Base-by-base conservation (phyloP, 2,329 filamentous ascomycete species). In the Proliferodiscus dingleyae region DNA sequence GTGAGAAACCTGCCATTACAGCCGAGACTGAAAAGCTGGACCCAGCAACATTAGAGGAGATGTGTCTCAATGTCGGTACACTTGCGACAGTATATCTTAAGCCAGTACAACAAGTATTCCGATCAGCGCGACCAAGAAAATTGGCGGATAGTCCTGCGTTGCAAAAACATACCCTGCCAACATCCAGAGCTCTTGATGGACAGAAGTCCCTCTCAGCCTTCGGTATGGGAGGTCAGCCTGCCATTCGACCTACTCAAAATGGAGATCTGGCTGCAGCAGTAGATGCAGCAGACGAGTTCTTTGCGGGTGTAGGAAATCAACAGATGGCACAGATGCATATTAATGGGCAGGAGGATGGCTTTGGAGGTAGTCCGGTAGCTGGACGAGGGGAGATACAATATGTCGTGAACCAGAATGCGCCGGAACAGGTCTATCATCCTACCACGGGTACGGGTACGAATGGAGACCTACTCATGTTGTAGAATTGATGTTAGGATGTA, bases 71-170 rank as follows among this genome's bases (percentile, higher is more conserved):
- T 57, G 90, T 98, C 37, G 93, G 93, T 54, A 97, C 93, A 0
- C 76, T 98, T 3, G 93, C 93, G 3, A 98, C 93, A 1, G 91
- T 98, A 41, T 98, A 98, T 66, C 80, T 98, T 40, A 98, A 98
- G 66, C 93, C 93, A 3, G 91, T 98, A 5, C 89, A 97, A 64
- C 91, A 93, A 43, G 93, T 98, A 8, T 98, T 98, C 74, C 85
- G 93, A 46, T 85, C 84, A 15, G 91, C 93, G 10, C 80, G 93
- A 11, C 85, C 88, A 1, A 78, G 89, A 18, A 83, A 82, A 46
- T 74, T 98, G 2, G 75, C 81, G 45, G 87, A 95, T 43, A 91
- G 85, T 2, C 90, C 91, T 0, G 90, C 90, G 0, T 72, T 98
- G 30, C 93, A 96, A 68, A 83, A 80, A 52, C 78, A 86, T 45